Conservation (phyloP, 2,329 filamentous ascomycete species). For the Diplodia sapinea region DNA sequence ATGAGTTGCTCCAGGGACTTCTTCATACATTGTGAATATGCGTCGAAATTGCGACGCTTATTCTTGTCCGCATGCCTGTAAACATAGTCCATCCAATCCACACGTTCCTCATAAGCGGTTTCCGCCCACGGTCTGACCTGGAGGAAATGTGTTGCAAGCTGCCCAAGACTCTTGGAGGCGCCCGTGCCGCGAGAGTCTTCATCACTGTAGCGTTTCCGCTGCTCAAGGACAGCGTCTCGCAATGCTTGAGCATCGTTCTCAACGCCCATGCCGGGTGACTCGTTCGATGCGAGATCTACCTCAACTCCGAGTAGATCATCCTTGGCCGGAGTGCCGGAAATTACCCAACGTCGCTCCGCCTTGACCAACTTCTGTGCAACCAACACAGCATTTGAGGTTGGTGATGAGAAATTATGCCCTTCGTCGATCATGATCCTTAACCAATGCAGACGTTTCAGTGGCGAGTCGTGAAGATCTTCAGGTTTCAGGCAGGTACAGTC, state of each 20-base stretch:
- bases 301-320: constrained; percentile 76
- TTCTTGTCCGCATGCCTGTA: constrained; percentile 52
- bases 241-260: constrained; percentile 35
- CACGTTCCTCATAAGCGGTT: constrained; percentile 62
- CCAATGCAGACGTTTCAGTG: constrained; percentile 76
- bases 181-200: constrained; percentile 51
- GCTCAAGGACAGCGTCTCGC: constrained; percentile 46
- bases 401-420: constrained; percentile 81
- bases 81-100: constrained; percentile 77
- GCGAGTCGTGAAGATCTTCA: constrained; percentile 59
- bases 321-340: constrained; percentile 87
- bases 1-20: constrained; percentile 78
- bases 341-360: constrained; percentile 80
- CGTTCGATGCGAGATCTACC: constrained; percentile 55
- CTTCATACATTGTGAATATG: constrained; percentile 64
- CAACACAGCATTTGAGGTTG: constrained; percentile 62
- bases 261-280: constrained; percentile 40
- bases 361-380: constrained; percentile 59
- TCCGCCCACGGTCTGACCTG: constrained; percentile 81
- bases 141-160: constrained; percentile 71
- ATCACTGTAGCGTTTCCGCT: constrained; percentile 49
- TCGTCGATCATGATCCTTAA: constrained; percentile 91
- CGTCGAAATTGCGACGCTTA: constrained; percentile 62
- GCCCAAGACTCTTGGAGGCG: constrained; percentile 64
- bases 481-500: constrained; percentile 54